A percentile compares a stretch with the other conserved stretches of the same genome.
Evolutionary conservation across 306 rosid species (phyloP).

Genomic region (Lablab purpureus): DNA sequence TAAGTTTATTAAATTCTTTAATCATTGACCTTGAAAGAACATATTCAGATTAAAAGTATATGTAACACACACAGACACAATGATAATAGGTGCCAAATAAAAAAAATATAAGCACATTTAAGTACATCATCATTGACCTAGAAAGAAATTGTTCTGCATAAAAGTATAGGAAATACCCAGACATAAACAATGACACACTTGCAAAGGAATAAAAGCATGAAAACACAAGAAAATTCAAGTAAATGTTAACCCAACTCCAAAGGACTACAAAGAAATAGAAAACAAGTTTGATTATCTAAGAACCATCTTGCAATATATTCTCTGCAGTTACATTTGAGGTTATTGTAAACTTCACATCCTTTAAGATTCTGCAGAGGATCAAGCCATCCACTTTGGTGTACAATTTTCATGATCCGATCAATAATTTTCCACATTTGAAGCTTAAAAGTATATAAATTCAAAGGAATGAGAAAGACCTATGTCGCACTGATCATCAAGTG

Average conservation of each 20-base stretch:
- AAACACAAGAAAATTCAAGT: constrained; percentile 6
- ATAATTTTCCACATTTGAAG: constrained; percentile 49
- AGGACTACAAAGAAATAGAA: constrained; percentile 23
- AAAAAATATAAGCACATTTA: constrained; percentile 7
- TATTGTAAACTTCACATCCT: constrained; percentile 38
- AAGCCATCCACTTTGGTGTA: constrained; percentile 40
- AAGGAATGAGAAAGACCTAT: not conserved
- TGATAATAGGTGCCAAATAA: not conserved
- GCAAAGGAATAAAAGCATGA: not conserved
- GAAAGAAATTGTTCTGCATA: not conserved
- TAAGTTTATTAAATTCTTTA: constrained; percentile 5
- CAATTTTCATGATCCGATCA: constrained; percentile 42
- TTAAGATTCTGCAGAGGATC: constrained; percentile 50
- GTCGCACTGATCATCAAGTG: not conserved
- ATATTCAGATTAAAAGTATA: constrained; percentile 2
- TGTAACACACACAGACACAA: not conserved
- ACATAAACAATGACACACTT: not conserved
- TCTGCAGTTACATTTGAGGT: constrained; percentile 49
- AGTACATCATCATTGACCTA: constrained; percentile 17
- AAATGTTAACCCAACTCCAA: constrained; percentile 11
- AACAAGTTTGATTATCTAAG: constrained; percentile 54
- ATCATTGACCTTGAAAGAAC: constrained; percentile 8
- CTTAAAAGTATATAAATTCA: constrained; percentile 37
- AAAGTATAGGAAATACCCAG: not conserved
- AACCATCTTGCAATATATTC: constrained; percentile 42